These are phyloP conservation scores for Paramecium sexaurelia DNA, from an alignment of 73 alveolate species.

Conservation along the genomic window DNA sequence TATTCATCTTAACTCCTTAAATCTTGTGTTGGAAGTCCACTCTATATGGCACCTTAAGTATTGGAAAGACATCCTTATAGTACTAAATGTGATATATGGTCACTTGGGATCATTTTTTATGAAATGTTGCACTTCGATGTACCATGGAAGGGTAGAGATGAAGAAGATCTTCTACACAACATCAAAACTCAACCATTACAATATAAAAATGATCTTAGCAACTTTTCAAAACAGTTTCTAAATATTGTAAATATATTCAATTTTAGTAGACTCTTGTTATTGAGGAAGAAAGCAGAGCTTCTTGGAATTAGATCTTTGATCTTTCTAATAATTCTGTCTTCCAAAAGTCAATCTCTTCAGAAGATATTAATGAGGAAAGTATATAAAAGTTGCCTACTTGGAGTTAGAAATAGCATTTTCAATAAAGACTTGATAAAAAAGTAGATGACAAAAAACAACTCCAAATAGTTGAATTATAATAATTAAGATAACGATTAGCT, in stretches of 20 bases:
- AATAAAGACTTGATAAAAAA: not conserved
- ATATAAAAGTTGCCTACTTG: conserved; percentile 35
- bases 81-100: conserved; percentile 86
- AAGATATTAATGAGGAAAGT: conserved; percentile 19
- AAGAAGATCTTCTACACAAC: not conserved
- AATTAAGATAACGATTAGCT: not conserved
- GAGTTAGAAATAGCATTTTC: not conserved
- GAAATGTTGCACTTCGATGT: conserved; percentile 69
- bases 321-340: not conserved
- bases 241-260: not conserved
- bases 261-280: not conserved
- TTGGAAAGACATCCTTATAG: conserved; percentile 81
- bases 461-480: not conserved
- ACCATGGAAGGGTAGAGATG: conserved; percentile 57
- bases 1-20: conserved; percentile 43
- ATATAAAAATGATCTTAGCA: not conserved
- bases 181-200: not conserved
- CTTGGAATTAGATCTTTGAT: not conserved
- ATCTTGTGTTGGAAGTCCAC: conserved; percentile 77
- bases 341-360: not conserved
- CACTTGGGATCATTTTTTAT: conserved; percentile 78
- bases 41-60: conserved; percentile 82
- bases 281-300: conserved; percentile 29
- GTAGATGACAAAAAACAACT: not conserved
- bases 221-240: not conserved